Evolutionary conservation across 2,329 filamentous ascomycete genomes (phyloP), one percentile per base, ranked within the genome.

Genomic region (Fusarium compactum): DNA sequence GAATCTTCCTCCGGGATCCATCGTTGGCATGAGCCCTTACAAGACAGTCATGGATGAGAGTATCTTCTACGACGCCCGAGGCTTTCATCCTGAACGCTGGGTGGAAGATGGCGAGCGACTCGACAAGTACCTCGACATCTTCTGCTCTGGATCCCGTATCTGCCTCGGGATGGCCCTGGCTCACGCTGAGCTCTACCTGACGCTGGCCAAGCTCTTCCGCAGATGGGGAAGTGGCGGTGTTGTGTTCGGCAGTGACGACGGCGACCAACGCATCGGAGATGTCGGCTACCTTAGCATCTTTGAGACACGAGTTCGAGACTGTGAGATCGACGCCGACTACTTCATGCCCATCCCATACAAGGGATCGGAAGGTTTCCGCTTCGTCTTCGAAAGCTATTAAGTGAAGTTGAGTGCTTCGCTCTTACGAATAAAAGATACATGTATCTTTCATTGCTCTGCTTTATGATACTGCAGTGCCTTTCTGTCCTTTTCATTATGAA

Each of bases 281-380:
- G 65, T 78, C 11, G 80, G 80, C 4, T 72, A 74, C 10, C 61
- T 81, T 14, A 78, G 72, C 57, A 76, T 82, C 50, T 81, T 77
- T 46, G 75, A 82, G 61, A 81, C 79, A 15, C 76, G 76, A 38
- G 69, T 76, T 11, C 71, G 74, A 51, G 80, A 81, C 58, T 78
- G 76, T 34, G 75, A 80, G 69, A 76, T 80, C 74, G 79, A 79
- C 18, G 76, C 78, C 24, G 80, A 82, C 56, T 81, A 78, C 57
- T 81, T 81, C 27, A 78, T 82, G 61, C 80, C 80, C 10, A 78
- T 81, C 18, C 79, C 80, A 22, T 80, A 78, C 70, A 80, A 80
- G 77, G 77, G 77, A 52, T 76, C 76, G 22, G 77, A 80, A 56
- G 79, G 77, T 8, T 64, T 81, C 48, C 79, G 78, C 32, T 74